Evolutionary conservation across 352 stramenopile genomes (phyloP), one percentile per base, ranked within the genome.

Genomic region (Phytophthora fragariae): DNA sequence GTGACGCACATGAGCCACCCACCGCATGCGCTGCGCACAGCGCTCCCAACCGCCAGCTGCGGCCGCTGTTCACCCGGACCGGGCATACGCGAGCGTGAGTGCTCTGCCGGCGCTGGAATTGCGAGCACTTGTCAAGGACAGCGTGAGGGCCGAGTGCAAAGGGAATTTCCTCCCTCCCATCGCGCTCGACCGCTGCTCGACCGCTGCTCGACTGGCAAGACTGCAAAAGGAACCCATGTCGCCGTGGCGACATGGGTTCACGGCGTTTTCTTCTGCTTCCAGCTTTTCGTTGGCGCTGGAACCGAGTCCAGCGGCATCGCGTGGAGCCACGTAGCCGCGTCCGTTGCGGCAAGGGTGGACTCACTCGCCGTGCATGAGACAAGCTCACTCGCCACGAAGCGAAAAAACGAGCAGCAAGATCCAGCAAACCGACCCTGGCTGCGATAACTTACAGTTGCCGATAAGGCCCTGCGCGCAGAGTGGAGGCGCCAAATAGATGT

Each of bases 11-110:
- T 33, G 50, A 29, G 24, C 41, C 49, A 57, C 50, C 50, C 49
- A 39, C 35, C 35, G 52, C 62, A 56, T 29, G 39, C 49, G 59
- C 68, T 73, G 61, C 65, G 65, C 57, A 64, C 53, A 24, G 44
- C n/a, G 60, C 49, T 72, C 61, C 55, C 60, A 72, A 47, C n/a
- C 54, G 41, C 57, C 54, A 61, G 37, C 65, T 66, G 65, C 35
- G 46, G 10, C 54, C 41, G 57, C 52, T 57, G 19, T 10, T 46
- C 41, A 64, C 54, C 62, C 62, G 37, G 46, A 54, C 17, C 52
- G 31, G 31, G n/a, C 27, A 14, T 5, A 9, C 35, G 35, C 5
- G 52, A 47, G 11, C 29, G 33, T 66, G 56, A 60, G 55, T 55
- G 60, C 54, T 57, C 54, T 37, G 14, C 19, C 61, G 24, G 15